Evolutionary conservation across 2,329 filamentous ascomycete species (phyloP).

Genomic region (Aspergillus brasiliensis): DNA sequence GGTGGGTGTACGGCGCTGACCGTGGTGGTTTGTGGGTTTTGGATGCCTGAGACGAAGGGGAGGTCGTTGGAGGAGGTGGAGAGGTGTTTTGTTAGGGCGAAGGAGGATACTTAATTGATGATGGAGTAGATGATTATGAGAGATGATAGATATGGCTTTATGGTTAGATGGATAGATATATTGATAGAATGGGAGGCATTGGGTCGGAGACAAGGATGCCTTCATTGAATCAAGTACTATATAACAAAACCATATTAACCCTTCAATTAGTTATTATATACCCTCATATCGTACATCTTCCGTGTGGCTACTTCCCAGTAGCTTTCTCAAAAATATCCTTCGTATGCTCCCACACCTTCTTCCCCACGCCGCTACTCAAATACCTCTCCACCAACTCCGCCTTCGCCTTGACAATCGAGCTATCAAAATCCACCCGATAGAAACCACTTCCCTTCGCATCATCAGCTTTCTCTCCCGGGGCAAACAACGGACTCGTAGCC

Average conservation of each 20-base stretch:
- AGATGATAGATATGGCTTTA: no score
- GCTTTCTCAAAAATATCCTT: constrained; percentile 16
- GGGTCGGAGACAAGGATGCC: no score
- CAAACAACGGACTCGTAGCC: constrained; percentile 36
- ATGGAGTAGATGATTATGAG: no score
- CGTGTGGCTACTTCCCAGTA: neutral
- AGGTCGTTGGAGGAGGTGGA: no score
- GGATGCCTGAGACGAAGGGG: constrained; percentile 48
- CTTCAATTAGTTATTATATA: no score
- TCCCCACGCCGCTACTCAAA: constrained; percentile 6
- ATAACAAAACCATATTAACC: no score
- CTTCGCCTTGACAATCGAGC: constrained; percentile 15
- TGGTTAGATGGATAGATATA: no score
- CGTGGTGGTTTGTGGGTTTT: constrained; percentile 38
- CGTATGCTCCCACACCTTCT: constrained; percentile 19
- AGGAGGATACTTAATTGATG: no score
- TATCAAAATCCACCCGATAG: constrained; percentile 19
- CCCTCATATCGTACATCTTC: no score
- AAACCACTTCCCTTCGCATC: constrained; percentile 18
- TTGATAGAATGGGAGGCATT: no score
- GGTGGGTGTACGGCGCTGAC: constrained; percentile 45
- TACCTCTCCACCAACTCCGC: constrained; percentile 9
- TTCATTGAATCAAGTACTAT: no score
- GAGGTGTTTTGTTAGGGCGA: no score
- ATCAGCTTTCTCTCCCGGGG: constrained; percentile 16